Conservation (phyloP, 352 stramenopile species). For the Globisporangium barbulae region DNA sequence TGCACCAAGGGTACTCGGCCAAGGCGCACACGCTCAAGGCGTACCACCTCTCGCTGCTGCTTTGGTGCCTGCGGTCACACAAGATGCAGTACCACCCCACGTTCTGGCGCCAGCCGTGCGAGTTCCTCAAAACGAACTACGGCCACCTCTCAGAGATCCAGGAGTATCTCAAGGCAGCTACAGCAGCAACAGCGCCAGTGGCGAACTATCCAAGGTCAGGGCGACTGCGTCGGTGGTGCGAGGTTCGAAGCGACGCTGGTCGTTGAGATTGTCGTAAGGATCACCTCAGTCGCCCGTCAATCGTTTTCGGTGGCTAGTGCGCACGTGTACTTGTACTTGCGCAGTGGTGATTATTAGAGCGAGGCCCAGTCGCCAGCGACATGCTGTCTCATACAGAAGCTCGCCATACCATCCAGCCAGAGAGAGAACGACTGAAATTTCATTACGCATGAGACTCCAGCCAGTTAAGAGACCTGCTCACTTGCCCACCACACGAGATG, state of each 20-base stretch:
- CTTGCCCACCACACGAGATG: neutral
- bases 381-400: neutral
- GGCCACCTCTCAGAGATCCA: constrained; percentile 28
- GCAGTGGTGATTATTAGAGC: neutral
- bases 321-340: neutral
- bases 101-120: constrained; percentile 33
- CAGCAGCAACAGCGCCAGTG: neutral
- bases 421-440: neutral
- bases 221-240: neutral
- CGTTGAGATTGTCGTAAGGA: neutral
- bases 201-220: neutral
- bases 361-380: neutral
- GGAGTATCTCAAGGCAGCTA: constrained; percentile 17
- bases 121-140: constrained; percentile 26
- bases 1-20: constrained; percentile 38
- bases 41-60: constrained; percentile 40
- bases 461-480: neutral
- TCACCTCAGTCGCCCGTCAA: neutral
- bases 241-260: neutral
- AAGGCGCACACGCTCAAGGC: constrained; percentile 33
- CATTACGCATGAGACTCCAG: neutral
- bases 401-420: no score
- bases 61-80: constrained; percentile 42
- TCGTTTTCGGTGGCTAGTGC: neutral
- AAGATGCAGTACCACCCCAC: constrained; percentile 22